A percentile compares a stretch with the other conserved stretches of the same genome.
Conservation (phyloP, 192 early-diverging fungal genomes). For the Backusella morwellensis region DNA sequence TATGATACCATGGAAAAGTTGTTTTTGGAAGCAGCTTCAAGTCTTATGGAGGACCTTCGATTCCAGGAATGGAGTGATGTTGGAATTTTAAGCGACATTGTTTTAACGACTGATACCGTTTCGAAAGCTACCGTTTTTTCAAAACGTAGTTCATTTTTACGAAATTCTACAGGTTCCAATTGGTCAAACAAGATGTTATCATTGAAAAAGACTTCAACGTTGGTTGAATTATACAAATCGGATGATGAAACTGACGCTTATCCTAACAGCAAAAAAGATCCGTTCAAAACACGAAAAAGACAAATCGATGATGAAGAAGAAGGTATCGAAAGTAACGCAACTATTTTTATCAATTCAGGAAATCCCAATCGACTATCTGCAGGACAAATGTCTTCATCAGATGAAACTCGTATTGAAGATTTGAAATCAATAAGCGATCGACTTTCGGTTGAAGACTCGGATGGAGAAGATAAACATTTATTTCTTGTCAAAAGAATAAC, state of each 20-base stretch:
- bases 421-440: not conserved
- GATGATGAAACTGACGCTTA: not conserved
- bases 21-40: conserved; percentile 8
- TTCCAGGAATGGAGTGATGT: conserved; percentile 3
- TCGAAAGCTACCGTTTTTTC: conserved; percentile 1
- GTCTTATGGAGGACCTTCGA: not conserved
- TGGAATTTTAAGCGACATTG: conserved; percentile 15
- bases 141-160: not conserved
- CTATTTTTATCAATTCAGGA: not conserved
- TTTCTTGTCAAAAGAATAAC: conserved; percentile 32
- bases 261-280: not conserved
- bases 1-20: conserved; percentile 10
- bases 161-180: not conserved
- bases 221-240: not conserved
- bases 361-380: not conserved
- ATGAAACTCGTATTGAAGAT: not conserved
- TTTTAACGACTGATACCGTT: conserved; percentile 16
- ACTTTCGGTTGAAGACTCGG: conserved; percentile 6
- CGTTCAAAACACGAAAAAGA: not conserved
- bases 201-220: not conserved
- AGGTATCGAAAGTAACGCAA: not conserved
- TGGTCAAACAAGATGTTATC: not conserved
- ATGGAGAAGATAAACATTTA: conserved; percentile 26
- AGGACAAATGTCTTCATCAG: conserved; percentile 6
- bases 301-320: not conserved